These are phyloP conservation scores for Hydnum rufescens DNA, from an alignment of 768 basidiomycete species.

Conservation along the genomic window DNA sequence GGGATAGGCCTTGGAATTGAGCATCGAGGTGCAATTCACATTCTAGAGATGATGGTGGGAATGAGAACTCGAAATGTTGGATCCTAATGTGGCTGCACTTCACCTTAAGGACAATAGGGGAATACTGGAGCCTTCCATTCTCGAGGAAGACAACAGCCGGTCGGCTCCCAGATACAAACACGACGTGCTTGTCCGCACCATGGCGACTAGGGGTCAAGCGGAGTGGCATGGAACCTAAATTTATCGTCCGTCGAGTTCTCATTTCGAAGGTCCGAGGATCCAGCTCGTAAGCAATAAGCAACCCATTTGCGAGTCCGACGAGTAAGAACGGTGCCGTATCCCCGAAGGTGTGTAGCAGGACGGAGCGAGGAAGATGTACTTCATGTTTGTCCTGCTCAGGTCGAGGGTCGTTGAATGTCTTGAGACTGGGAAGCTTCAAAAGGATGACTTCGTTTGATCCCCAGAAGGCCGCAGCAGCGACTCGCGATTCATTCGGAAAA, in stretches of 20 bases:
- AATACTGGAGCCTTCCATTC: constrained; percentile 39
- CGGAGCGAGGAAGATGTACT: constrained; percentile 25
- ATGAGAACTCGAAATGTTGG: neutral
- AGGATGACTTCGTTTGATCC: constrained; percentile 41
- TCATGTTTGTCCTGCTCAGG: constrained; percentile 4
- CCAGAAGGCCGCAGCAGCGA: constrained; percentile 61
- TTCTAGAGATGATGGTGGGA: constrained; percentile 20
- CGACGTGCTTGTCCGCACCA: constrained; percentile 28
- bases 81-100: neutral
- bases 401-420: constrained; percentile 15
- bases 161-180: constrained; percentile 55
- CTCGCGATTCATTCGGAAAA: constrained; percentile 25
- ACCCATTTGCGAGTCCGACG: constrained; percentile 58
- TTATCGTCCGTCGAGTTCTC: constrained; percentile 17
- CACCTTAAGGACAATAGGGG: constrained; percentile 55
- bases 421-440: constrained; percentile 22
- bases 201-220: constrained; percentile 31
- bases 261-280: neutral
- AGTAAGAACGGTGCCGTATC: constrained; percentile 26
- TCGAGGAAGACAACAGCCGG: constrained; percentile 53
- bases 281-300: constrained; percentile 37
- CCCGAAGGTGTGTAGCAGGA: constrained; percentile 42
- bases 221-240: constrained; percentile 36
- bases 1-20: constrained; percentile 31
- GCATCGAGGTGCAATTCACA: constrained; percentile 28